phyloP scores from a whole-genome alignment of 2,329 filamentous ascomycete species.

The Aphanoascus verrucosus region DNA sequence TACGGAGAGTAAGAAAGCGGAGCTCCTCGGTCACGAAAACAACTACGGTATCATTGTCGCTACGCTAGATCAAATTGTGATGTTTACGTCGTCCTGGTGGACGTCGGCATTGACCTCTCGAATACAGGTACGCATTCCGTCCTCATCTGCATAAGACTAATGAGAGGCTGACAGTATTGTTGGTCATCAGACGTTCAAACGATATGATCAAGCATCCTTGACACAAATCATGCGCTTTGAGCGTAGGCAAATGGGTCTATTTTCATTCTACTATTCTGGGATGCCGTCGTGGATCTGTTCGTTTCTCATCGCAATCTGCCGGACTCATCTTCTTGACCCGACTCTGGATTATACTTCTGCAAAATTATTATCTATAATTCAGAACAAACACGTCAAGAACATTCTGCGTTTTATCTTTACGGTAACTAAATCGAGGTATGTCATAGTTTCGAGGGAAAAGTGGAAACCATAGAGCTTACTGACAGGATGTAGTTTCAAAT shows the following conservation, averaged over 20 bases:
- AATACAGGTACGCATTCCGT: conserved; percentile 27
- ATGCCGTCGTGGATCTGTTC: conserved; percentile 33
- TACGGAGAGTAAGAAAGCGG: conserved; percentile 31
- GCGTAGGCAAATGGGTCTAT: conserved; percentile 24
- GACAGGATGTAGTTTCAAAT: conserved; percentile 25
- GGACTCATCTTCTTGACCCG: conserved; percentile 30
- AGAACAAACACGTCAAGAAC: conserved; percentile 21
- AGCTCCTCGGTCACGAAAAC: conserved; percentile 33
- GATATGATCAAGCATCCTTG: conserved; percentile 30
- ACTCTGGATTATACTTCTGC: conserved; percentile 24
- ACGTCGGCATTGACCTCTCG: conserved; percentile 29
- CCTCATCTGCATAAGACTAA: neutral
- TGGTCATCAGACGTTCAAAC: conserved; percentile 28
- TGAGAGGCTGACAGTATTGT: neutral
- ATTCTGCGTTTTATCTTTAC: conserved; percentile 22
- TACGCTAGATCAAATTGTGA: conserved; percentile 32
- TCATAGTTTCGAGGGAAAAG: neutral
- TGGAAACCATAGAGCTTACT: conserved; percentile 12
- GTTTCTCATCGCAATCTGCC: conserved; percentile 29
- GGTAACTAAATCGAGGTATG: conserved; percentile 24
- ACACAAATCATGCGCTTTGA: conserved; percentile 31
- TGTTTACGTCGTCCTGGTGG: conserved; percentile 36
- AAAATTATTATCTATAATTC: conserved; percentile 19
- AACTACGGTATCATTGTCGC: conserved; percentile 35
- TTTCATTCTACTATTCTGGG: conserved; percentile 33